Conservation (phyloP, 495 filamentous ascomycete genomes). For the Hyaloscypha finlandica region DNA sequence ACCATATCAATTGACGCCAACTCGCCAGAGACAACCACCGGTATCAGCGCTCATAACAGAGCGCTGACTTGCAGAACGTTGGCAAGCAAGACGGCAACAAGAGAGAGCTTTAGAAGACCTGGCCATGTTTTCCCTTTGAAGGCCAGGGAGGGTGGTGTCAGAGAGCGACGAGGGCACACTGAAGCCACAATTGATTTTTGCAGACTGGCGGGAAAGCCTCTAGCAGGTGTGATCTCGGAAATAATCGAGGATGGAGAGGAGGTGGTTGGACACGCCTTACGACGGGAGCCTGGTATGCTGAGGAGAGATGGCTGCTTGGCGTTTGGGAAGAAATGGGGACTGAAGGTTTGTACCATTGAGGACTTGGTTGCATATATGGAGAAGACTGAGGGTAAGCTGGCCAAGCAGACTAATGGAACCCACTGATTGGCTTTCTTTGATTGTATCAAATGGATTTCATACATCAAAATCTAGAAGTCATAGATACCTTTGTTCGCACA, state of each 20-base stretch:
- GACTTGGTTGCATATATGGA: constrained; percentile 82
- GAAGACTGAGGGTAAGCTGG: constrained; percentile 56
- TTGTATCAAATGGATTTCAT: neutral
- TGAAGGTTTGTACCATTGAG: constrained; percentile 95
- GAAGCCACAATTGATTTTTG: constrained; percentile 92
- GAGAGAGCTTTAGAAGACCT: constrained; percentile 71
- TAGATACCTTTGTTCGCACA: neutral
- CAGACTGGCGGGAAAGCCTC: constrained; percentile 70
- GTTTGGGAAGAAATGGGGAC: constrained; percentile 86
- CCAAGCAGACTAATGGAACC: constrained; percentile 22
- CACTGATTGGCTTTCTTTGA: neutral
- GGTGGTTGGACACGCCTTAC: constrained; percentile 55
- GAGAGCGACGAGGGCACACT: constrained; percentile 80
- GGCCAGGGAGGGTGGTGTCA: constrained; percentile 78
- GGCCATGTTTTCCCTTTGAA: constrained; percentile 90
- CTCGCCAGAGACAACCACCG: constrained; percentile 74
- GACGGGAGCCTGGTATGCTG: constrained; percentile 81
- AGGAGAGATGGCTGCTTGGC: constrained; percentile 82
- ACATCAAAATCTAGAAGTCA: neutral
- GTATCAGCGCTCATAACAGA: constrained; percentile 87
- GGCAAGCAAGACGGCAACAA: constrained; percentile 60
- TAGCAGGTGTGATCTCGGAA: constrained; percentile 82
- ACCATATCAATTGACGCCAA: constrained; percentile 82
- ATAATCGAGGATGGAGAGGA: constrained; percentile 77
- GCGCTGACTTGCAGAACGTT: constrained; percentile 80